Evolutionary conservation across 306 rosid species (phyloP).

Genomic region (Dalbergia oliveri): DNA sequence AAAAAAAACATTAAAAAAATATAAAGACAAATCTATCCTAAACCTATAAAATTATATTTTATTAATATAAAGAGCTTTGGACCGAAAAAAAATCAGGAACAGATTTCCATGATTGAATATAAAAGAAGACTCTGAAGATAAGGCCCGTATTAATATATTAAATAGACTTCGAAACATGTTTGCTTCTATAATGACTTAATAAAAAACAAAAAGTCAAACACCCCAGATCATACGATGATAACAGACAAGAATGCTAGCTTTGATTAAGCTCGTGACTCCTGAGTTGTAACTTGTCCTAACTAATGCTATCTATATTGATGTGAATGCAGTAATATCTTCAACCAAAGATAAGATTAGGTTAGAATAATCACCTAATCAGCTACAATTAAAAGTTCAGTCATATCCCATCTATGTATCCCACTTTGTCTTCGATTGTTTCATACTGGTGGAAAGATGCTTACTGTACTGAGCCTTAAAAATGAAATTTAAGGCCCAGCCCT

Average conservation of each 20-base stretch:
- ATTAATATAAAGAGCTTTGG: not conserved
- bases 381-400: not conserved
- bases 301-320: not conserved
- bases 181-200: not conserved
- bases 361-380: not conserved
- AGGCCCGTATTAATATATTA: not conserved
- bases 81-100: not conserved
- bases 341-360: not conserved
- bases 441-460: not conserved
- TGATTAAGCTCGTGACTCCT: not conserved
- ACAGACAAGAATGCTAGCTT: not conserved
- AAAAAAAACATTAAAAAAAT: not conserved
- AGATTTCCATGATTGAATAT: no score
- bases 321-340: not conserved
- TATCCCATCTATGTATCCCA: not conserved
- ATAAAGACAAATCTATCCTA: not conserved
- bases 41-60: not conserved
- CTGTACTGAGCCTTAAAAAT: not conserved
- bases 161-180: not conserved
- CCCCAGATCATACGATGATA: not conserved
- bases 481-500: not conserved
- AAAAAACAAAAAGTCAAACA: not conserved
- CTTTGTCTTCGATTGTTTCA: not conserved
- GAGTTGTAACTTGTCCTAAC: not conserved
- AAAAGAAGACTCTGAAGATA: not conserved